Evolutionary conservation across 1,284 basidiomycete species (phyloP).

Genomic region (Polyporus tsugae): DNA sequence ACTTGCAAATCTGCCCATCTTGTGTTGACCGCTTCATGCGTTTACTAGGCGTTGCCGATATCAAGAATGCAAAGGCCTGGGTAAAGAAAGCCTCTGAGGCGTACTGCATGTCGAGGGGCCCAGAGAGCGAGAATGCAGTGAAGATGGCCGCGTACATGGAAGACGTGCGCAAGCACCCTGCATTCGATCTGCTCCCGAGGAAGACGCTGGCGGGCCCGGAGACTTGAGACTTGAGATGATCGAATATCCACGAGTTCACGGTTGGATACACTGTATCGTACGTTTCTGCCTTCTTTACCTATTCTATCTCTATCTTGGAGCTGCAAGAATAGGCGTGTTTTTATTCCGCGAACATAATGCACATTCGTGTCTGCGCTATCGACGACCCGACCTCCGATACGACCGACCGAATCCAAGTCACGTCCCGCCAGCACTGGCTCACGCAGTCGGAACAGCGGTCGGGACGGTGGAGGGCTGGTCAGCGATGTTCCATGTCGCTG

Average conservation of each 20-base stretch:
- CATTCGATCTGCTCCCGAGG: constrained; percentile 31
- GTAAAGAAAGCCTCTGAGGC: constrained; percentile 37
- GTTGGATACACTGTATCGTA: not conserved
- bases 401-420: not conserved
- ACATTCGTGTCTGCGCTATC: not conserved
- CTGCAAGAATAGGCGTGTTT: not conserved
- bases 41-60: constrained; percentile 33
- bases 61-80: constrained; percentile 40
- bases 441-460: constrained; percentile 33
- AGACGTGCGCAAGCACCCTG: constrained; percentile 33
- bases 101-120: constrained; percentile 31
- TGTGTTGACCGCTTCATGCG: not conserved
- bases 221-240: not conserved
- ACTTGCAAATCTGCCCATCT: not conserved
- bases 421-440: not conserved
- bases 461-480: constrained; percentile 43
- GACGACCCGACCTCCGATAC: not conserved
- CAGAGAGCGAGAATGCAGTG: constrained; percentile 33
- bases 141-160: constrained; percentile 33
- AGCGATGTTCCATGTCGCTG: constrained; percentile 46
- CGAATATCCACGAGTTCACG: not conserved
- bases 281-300: not conserved
- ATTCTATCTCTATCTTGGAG: not conserved
- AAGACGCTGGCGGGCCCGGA: constrained; percentile 35
- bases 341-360: not conserved